A percentile compares a stretch with the other conserved stretches of the same genome.
These are phyloP conservation scores for Phyllosticta citriasiana DNA, from an alignment of 2,329 filamentous ascomycete genomes.

Conservation along the genomic window DNA sequence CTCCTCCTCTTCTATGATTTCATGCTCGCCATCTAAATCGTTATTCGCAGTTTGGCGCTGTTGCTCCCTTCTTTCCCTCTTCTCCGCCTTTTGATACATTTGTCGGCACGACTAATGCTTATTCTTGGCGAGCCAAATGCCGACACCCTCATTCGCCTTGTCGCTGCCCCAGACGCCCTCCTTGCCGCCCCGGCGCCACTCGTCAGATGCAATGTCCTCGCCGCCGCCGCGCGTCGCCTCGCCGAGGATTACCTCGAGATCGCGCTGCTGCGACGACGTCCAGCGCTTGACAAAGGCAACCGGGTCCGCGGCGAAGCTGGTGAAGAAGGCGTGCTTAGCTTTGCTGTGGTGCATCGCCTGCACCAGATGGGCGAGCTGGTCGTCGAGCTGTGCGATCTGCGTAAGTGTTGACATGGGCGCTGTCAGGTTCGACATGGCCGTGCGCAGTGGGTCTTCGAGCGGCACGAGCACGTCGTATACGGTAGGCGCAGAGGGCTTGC, in stretches of 20 bases:
- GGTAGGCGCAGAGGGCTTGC: conserved; percentile 58
- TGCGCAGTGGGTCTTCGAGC: conserved; percentile 71
- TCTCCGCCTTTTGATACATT: not conserved
- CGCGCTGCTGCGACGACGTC: conserved; percentile 83
- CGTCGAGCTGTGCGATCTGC: conserved; percentile 68
- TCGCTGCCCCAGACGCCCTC: conserved; percentile 55
- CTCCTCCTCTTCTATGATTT: too few relatives aligned
- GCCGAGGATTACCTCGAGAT: conserved; percentile 78
- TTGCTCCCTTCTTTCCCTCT: not conserved
- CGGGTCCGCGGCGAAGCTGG: conserved; percentile 67
- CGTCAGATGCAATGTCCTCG: conserved; percentile 47
- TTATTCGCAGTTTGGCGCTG: too few relatives aligned
- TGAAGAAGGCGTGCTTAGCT: conserved; percentile 83
- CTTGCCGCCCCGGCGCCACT: conserved; percentile 57
- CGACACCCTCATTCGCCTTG: conserved; percentile 51
- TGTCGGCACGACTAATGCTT: not conserved
- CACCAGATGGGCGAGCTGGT: conserved; percentile 72
- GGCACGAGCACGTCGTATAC: conserved; percentile 83
- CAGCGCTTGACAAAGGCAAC: conserved; percentile 76
- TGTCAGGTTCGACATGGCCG: conserved; percentile 37
- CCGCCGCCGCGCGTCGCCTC: conserved; percentile 55
- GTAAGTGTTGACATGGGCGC: conserved; percentile 65
- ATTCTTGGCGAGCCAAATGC: conserved; percentile 45
- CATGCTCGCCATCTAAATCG: too few relatives aligned
- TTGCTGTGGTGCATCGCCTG: conserved; percentile 78